phyloP scores from a whole-genome alignment of 805 yeast genomes.

The Teunomyces lycoperdinae region DNA sequence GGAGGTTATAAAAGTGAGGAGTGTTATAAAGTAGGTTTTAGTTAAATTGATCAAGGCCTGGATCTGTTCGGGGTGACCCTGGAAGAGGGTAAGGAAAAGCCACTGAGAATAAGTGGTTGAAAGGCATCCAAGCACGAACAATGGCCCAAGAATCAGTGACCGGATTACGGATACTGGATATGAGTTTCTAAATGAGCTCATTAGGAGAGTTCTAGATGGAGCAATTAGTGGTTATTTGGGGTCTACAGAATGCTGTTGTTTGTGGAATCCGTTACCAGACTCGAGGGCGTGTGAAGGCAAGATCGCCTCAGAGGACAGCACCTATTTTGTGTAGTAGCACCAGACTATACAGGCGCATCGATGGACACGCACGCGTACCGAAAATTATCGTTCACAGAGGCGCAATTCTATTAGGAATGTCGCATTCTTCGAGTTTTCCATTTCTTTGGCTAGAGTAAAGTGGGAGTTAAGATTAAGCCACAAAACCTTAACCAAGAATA shows the following conservation, averaged over 20 bases:
- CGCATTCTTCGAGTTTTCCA: too few relatives aligned
- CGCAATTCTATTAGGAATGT: too few relatives aligned
- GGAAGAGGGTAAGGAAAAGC: constrained; percentile 31
- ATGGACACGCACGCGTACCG: too few relatives aligned
- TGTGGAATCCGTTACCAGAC: too few relatives aligned
- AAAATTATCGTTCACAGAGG: too few relatives aligned
- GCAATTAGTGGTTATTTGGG: neutral
- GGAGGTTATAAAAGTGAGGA: constrained; percentile 51
- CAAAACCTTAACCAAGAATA: too few relatives aligned
- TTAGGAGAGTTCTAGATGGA: neutral
- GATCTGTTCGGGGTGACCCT: constrained; percentile 26
- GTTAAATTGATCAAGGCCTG: constrained; percentile 50
- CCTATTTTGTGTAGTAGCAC: too few relatives aligned
- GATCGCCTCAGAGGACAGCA: too few relatives aligned
- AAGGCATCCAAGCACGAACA: constrained; percentile 27
- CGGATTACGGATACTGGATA: constrained; percentile 16
- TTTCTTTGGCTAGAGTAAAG: too few relatives aligned
- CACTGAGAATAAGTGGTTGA: constrained; percentile 49
- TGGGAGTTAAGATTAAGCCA: too few relatives aligned
- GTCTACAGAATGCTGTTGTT: neutral
- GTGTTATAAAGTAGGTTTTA: constrained; percentile 54
- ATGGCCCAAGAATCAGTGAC: constrained; percentile 17
- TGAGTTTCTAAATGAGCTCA: constrained; percentile 1
- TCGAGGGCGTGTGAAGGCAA: neutral
- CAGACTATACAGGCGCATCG: too few relatives aligned